phyloP scores from a whole-genome alignment of 768 basidiomycete species.

The Boletales sp. region DNA sequence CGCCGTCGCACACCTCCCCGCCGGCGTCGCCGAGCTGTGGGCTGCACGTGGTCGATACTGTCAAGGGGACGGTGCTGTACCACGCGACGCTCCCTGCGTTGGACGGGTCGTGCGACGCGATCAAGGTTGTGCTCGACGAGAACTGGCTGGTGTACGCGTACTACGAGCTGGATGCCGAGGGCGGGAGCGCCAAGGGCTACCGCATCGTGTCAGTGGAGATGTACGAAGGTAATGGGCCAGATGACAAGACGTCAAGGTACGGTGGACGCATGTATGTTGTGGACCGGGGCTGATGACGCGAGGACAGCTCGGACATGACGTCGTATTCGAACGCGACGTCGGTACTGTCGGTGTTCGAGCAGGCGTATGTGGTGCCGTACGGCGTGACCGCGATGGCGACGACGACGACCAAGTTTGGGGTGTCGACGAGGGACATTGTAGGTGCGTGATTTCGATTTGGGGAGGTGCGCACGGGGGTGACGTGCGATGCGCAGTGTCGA shows the following conservation, averaged over 20 bases:
- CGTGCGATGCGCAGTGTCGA: slow-evolving; percentile 59
- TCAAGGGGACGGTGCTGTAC: slow-evolving; percentile 76
- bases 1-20: slow-evolving; percentile 18
- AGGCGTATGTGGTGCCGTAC: slow-evolving; percentile 66
- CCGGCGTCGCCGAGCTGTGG: slow-evolving; percentile 42
- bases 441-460: slow-evolving; percentile 42
- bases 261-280: slow-evolving; percentile 28
- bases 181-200: slow-evolving; percentile 58
- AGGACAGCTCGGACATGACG: slow-evolving; percentile 48
- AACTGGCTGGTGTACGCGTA: slow-evolving; percentile 94
- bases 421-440: slow-evolving; percentile 82
- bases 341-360: slow-evolving; percentile 57
- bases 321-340: slow-evolving; percentile 52
- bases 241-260: slow-evolving; percentile 72
- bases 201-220: slow-evolving; percentile 81
- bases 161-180: slow-evolving; percentile 56
- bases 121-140: slow-evolving; percentile 71
- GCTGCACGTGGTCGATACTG: slow-evolving; percentile 74
- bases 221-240: slow-evolving; percentile 70
- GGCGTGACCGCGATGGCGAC: slow-evolving; percentile 66
- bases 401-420: slow-evolving; percentile 86
- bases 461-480: neutral
- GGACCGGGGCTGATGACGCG: neutral
- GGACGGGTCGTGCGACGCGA: slow-evolving; percentile 46
- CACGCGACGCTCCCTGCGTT: slow-evolving; percentile 50